Conservation (phyloP, 1,139 yeast genomes). For the Suhomyces maxii region DNA sequence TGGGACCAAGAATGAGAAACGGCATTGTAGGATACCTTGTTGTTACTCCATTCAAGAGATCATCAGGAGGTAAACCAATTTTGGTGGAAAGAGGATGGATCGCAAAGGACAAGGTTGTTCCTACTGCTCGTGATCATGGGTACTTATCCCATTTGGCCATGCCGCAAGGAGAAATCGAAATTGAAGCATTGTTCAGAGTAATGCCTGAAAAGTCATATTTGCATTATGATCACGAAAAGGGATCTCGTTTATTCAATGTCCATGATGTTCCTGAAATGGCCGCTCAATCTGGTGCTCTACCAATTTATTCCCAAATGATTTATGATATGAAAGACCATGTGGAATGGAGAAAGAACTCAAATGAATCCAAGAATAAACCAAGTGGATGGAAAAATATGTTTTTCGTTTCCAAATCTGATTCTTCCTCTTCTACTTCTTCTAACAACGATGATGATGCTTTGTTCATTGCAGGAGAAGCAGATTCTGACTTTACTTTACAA, state of each 20-base stretch:
- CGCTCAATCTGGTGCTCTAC: conserved; percentile 60
- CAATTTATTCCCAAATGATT: conserved; percentile 76
- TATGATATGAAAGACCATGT: conserved; percentile 64
- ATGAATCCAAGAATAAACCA: conserved; percentile 1
- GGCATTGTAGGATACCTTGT: conserved; percentile 78
- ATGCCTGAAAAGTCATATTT: conserved; percentile 70
- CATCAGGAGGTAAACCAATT: conserved; percentile 69
- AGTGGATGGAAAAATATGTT: conserved; percentile 11
- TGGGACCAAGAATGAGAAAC: conserved; percentile 83
- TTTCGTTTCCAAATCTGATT: background rate
- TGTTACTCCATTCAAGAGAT: conserved; percentile 78
- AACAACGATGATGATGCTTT: conserved; percentile 17
- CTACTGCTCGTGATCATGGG: conserved; percentile 51
- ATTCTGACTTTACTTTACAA: conserved; percentile 35
- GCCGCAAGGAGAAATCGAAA: conserved; percentile 72
- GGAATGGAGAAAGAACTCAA: conserved; percentile 33
- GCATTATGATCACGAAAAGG: conserved; percentile 73
- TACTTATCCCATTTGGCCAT: conserved; percentile 63
- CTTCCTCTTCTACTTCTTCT: conserved; percentile 8
- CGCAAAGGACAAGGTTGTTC: conserved; percentile 67
- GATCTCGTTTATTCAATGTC: conserved; percentile 62
- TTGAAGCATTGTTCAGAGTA: conserved; percentile 70
- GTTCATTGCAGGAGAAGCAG: conserved; percentile 19
- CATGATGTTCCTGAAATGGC: conserved; percentile 87
- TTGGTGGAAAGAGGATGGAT: conserved; percentile 95